A percentile compares a stretch with the other conserved stretches of the same genome.
Evolutionary conservation across 2,329 filamentous ascomycete genomes (phyloP).

Genomic region (Ambrosiella cleistominuta): DNA sequence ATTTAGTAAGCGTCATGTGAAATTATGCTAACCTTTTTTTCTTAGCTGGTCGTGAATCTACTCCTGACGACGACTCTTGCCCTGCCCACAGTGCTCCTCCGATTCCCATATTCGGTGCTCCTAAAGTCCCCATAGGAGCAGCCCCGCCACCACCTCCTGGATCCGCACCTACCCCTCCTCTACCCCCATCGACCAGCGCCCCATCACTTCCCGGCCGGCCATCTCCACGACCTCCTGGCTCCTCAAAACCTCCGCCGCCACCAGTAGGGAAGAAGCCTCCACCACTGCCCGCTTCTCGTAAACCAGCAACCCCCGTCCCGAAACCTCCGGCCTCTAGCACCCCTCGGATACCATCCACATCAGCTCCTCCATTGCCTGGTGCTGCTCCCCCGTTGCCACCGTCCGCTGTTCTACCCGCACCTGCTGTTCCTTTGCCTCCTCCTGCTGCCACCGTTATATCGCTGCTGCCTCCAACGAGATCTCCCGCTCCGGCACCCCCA

Average conservation of each 20-base stretch:
- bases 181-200: constrained; percentile 30
- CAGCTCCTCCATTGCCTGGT: constrained; percentile 16
- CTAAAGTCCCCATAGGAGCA: constrained; percentile 40
- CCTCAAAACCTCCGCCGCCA: constrained; percentile 55
- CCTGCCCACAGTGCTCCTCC: constrained; percentile 22
- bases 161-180: constrained; percentile 43
- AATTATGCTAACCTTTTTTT: background rate
- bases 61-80: background rate
- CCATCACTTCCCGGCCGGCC: constrained; percentile 32
- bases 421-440: constrained; percentile 18
- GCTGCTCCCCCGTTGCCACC: constrained; percentile 20
- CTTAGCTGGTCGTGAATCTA: constrained; percentile 11
- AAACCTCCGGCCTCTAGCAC: constrained; percentile 21
- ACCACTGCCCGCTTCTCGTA: constrained; percentile 29
- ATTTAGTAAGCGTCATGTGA: background rate
- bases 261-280: constrained; percentile 62
- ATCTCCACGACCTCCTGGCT: constrained; percentile 29
- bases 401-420: constrained; percentile 25
- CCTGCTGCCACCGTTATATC: constrained; percentile 16
- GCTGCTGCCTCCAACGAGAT: background rate
- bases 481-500: constrained; percentile 16
- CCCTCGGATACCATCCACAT: constrained; percentile 21
- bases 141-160: constrained; percentile 26
- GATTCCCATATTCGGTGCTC: constrained; percentile 34
- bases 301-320: constrained; percentile 35